phyloP scores from a whole-genome alignment of 2,329 filamentous ascomycete genomes.

The Trichoderma harzianum region DNA sequence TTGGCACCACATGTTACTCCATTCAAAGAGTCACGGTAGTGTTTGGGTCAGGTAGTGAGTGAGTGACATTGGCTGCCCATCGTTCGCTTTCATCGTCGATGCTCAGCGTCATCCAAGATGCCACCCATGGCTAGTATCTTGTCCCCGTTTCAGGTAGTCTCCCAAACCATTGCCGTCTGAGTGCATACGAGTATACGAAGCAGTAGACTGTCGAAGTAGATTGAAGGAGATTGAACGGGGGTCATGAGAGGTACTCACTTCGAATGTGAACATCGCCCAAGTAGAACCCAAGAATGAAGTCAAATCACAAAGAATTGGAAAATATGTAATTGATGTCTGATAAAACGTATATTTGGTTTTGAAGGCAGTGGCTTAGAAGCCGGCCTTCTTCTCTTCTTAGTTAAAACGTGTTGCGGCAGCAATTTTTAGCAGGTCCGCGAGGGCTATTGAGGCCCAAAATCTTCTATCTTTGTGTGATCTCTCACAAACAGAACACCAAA shows the following conservation, averaged over 20 bases:
- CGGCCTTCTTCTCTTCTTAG: neutral
- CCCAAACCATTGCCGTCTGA: neutral
- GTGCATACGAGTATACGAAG: neutral
- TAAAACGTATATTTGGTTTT: conserved; percentile 18
- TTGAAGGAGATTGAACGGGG: neutral
- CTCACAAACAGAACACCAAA: conserved; percentile 13
- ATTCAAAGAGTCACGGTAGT: neutral
- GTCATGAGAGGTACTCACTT: neutral
- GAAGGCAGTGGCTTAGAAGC: neutral
- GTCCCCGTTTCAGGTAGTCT: neutral
- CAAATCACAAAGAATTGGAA: neutral
- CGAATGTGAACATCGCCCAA: neutral
- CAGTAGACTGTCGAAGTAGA: neutral
- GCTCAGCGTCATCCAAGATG: neutral
- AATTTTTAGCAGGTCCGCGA: conserved; percentile 8
- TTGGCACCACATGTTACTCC: neutral
- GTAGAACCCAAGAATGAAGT: neutral
- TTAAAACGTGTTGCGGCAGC: conserved; percentile 17
- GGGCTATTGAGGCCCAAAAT: conserved; percentile 13
- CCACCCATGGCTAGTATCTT: neutral
- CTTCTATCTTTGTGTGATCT: conserved; percentile 17
- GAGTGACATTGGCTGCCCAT: conserved; percentile 5
- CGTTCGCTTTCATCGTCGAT: neutral
- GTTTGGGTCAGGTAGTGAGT: neutral
- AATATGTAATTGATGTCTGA: neutral